These are phyloP conservation scores for Leccinum pachyderme DNA, from an alignment of 1,284 basidiomycete species.

Conservation along the genomic window DNA sequence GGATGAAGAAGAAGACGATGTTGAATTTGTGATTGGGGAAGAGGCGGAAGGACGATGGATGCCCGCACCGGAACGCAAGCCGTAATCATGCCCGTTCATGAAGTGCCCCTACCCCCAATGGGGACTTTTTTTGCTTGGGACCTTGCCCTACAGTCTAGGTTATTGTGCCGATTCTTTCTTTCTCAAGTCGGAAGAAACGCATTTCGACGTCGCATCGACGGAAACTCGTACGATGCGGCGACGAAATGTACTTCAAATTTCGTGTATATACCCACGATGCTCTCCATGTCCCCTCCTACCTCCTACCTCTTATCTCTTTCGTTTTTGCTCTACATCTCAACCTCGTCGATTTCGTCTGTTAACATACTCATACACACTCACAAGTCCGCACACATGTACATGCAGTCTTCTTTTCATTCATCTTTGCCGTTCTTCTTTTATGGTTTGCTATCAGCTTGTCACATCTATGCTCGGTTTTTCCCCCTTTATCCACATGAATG, in stretches of 20 bases:
- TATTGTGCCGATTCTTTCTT: constrained; percentile 6
- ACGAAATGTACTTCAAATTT: constrained; percentile 5
- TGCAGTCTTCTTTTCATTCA: constrained; percentile 1
- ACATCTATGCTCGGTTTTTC: background rate
- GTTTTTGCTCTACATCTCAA: constrained; percentile 14
- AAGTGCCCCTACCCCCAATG: background rate
- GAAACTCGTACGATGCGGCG: constrained; percentile 8
- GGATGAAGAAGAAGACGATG: constrained; percentile 57
- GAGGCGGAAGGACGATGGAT: constrained; percentile 40
- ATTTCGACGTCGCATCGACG: constrained; percentile 15
- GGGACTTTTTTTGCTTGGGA: background rate
- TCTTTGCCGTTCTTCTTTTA: constrained; percentile 1
- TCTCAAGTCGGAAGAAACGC: constrained; percentile 15
- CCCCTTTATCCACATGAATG: background rate
- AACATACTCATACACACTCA: background rate
- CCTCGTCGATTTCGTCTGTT: constrained; percentile 5
- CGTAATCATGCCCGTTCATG: constrained; percentile 10
- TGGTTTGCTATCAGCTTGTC: background rate
- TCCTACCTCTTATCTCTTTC: constrained; percentile 5
- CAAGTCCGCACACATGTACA: constrained; percentile 19
- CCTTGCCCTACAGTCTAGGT: constrained; percentile 9
- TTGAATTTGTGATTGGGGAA: constrained; percentile 50
- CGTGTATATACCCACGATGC: constrained; percentile 23
- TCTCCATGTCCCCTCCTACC: background rate
- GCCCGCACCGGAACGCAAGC: constrained; percentile 41